Evolutionary conservation across 2,329 filamentous ascomycete genomes (phyloP).

Genomic region (Colletotrichum tanaceti): DNA sequence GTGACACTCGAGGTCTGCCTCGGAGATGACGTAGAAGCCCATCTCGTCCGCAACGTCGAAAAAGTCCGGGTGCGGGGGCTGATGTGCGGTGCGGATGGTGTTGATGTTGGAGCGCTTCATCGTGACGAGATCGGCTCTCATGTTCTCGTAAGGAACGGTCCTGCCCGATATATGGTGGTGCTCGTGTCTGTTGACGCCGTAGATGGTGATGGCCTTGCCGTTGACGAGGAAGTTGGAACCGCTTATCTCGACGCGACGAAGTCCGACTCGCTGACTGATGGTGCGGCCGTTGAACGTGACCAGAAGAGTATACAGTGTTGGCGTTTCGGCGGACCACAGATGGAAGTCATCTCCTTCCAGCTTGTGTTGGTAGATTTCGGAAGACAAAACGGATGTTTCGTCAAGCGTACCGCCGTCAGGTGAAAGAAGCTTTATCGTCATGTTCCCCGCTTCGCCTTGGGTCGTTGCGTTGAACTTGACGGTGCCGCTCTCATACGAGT

Average conservation of each 20-base stretch:
- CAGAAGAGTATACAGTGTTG: constrained; percentile 67
- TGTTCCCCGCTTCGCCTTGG: constrained; percentile 44
- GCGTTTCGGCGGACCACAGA: constrained; percentile 78
- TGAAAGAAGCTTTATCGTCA: constrained; percentile 18
- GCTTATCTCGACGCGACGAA: constrained; percentile 70
- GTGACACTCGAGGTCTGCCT: constrained; percentile 67
- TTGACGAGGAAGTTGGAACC: constrained; percentile 73
- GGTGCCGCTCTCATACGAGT: constrained; percentile 63
- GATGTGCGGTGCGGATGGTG: constrained; percentile 74
- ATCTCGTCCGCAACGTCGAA: constrained; percentile 72
- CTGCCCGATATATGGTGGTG: constrained; percentile 72
- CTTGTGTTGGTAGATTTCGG: constrained; percentile 47
- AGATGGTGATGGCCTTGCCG: constrained; percentile 72
- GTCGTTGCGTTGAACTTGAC: constrained; percentile 60
- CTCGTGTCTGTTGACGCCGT: constrained; percentile 79
- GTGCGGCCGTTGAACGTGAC: constrained; percentile 52
- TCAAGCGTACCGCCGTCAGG: constrained; percentile 36
- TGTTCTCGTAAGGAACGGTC: constrained; percentile 68
- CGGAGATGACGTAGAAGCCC: constrained; percentile 72
- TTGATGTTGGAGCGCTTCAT: constrained; percentile 80
- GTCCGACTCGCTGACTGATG: constrained; percentile 70
- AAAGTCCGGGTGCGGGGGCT: constrained; percentile 69
- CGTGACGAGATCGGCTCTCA: constrained; percentile 68
- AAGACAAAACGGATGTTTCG: constrained; percentile 26
- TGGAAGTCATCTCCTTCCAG: constrained; percentile 60